phyloP scores from a whole-genome alignment of 805 yeast genomes.

The Wickerhamiella bombiphila region DNA sequence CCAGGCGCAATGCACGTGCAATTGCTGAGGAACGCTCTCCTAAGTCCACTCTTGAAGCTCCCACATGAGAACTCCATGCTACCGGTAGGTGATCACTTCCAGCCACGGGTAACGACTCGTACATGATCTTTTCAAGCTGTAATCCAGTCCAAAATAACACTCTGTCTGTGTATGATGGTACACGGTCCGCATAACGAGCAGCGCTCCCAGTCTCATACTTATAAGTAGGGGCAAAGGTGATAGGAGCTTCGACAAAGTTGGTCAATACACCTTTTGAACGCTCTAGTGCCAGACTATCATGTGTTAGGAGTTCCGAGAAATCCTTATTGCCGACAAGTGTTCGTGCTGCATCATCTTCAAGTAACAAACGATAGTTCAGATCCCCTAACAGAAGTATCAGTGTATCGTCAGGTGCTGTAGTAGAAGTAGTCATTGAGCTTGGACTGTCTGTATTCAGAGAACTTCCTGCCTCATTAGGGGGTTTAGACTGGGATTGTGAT shows the following conservation, averaged over 20 bases:
- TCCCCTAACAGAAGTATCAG: constrained; percentile 35
- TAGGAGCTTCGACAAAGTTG: constrained; percentile 34
- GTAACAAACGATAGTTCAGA: constrained; percentile 40
- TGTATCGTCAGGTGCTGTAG: too few relatives aligned
- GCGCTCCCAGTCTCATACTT: constrained; percentile 26
- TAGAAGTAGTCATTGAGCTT: not conserved
- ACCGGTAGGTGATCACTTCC: constrained; percentile 48
- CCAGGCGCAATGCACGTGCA: constrained; percentile 26
- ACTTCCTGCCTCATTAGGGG: not conserved
- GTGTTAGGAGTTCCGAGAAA: constrained; percentile 25
- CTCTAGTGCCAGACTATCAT: constrained; percentile 32
- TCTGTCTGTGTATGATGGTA: constrained; percentile 49
- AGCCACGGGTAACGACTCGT: constrained; percentile 8
- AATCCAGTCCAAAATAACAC: constrained; percentile 27
- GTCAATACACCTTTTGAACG: constrained; percentile 26
- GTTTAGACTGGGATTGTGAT: not conserved
- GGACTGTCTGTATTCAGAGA: not conserved
- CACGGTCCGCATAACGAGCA: constrained; percentile 21
- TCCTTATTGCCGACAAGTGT: constrained; percentile 22
- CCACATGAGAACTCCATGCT: constrained; percentile 24
- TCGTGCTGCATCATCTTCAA: constrained; percentile 21
- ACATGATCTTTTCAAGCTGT: not conserved
- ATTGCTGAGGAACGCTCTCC: constrained; percentile 25
- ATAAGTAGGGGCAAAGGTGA: constrained; percentile 42
- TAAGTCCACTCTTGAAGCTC: constrained; percentile 27